Evolutionary conservation across 176 grass and related monocot genomes (phyloP), one percentile per base, ranked within the genome.

Genomic region (Hordeum marinum): DNA sequence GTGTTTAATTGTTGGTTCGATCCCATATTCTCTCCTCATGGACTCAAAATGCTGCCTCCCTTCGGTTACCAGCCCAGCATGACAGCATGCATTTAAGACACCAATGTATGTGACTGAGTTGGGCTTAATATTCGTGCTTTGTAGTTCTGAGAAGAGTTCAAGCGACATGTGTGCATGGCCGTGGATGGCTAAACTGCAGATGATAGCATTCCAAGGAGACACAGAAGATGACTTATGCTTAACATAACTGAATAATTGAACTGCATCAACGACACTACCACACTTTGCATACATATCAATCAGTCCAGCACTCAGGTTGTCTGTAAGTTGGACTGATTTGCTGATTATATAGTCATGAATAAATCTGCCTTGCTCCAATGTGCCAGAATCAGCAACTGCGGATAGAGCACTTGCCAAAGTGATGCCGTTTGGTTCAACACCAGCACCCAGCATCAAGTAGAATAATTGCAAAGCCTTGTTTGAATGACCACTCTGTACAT

Each of bases 281-380:
- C 88, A 54, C 86, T 97, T 97, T 46, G 94, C 83, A 6, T 94
- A 94, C 94, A 94, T 94, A 80, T 90, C 82, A 39, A 97, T 97
- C 34, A 97, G 81, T 3, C 83, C 88, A n/a, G 94, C 81, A 20
- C 72, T 85, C 54, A 97, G 55, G 79, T 92, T 90, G 72, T 91
- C 85, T 4, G 73, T 87, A 77, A 97, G 72, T 17, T 42, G 54
- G 35, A 97, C 43, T 76, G 88, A 81, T 39, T 48, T 92, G 55
- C 66, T 78, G 42, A 88, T 77, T 79, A 94, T 82, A 63, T 90
- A 82, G 41, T 90, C 81, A 83, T 94, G 94, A 52, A 90, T 90
- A 77, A 85, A 86, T 91, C 63, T 90, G 37, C 90, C 94, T 48
- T 92, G 83, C 25, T 87, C 86, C 70, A 97, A 76, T 36, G 79